Evolutionary conservation across 2,329 filamentous ascomycete species (phyloP), one percentile per base, ranked within the genome.

Genomic region (Neopestalotiopsis sp.): DNA sequence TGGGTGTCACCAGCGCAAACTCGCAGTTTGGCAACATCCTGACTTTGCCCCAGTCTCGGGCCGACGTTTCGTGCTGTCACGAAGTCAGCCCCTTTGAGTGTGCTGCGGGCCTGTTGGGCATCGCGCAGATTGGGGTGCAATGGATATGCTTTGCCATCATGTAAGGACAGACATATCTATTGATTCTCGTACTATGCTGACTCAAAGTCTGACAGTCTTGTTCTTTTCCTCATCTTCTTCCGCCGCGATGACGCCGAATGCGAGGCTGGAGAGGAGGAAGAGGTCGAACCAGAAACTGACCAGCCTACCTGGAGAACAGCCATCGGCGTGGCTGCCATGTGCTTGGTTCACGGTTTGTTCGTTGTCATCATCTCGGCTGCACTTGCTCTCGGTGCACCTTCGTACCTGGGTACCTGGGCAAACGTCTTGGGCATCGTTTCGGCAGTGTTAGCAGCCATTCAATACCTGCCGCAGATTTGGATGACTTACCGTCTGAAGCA

Each of bases 221-320:
- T 97, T 24, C 88, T 99, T n/a, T 99, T 97, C 82, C 89, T 98
- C 68, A 89, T 97, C 74, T 99, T 97, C 86, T 98, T 97, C 81
- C 93, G 93, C 45, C 90, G 91, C 75, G 86, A 86, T 74, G 84
- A 81, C 69, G 85, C 80, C 69, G 84, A 81, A 72, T 81, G 84
- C 7, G 85, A 84, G 71, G 82, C 82, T n/a, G 85, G 82, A 24
- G 84, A 85, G 71, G 82, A 82, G n/a, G 57, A 30, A 20, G 85
- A 82, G 71, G 81, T 84, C 32, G 80, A 75, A 61, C 72, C 69
- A 61, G 76, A 77, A 49, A 82, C 80, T 24, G 83, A 88, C 67
- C 84, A 87, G 70, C 90, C 91, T 20, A 91, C 87, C 67, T 95
- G 93, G 86, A 91, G 91, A 75, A 94, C 93, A 52, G 95, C 96